A percentile compares a stretch with the other conserved stretches of the same genome.
Evolutionary conservation across 202 grass and related monocot genomes (phyloP).

Genomic region (Dendrocalamus latiflorus): DNA sequence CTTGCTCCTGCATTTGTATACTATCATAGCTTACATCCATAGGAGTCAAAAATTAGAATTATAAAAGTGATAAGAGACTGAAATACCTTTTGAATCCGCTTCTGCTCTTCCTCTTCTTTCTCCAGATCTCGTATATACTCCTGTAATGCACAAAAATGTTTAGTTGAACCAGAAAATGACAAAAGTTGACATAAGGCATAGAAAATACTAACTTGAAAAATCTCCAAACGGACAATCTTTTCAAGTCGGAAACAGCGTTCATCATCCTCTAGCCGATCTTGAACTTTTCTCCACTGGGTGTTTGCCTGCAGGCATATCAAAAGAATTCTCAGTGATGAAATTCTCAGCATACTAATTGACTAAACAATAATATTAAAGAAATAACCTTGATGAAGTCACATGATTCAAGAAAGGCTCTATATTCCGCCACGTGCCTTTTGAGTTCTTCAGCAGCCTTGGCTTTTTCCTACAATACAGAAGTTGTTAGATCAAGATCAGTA

Average conservation of each 20-base stretch:
- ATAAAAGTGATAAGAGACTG: constrained; percentile 3
- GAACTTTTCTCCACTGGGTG: constrained; percentile 92
- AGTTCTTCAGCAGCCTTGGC: constrained; percentile 75
- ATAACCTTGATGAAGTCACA: constrained; percentile 97
- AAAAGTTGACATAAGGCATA: constrained; percentile 1
- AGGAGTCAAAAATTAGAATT: neutral
- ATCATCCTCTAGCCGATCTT: constrained; percentile 90
- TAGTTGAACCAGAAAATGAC: constrained; percentile 20
- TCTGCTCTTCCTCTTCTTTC: constrained; percentile 93
- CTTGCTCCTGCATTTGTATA: constrained; percentile 45
- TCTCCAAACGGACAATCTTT: constrained; percentile 76
- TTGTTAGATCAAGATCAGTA: constrained; percentile 11
- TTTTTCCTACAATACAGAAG: constrained; percentile 62
- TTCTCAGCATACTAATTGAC: neutral
- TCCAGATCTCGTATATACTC: constrained; percentile 84
- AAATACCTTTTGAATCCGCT: constrained; percentile 68
- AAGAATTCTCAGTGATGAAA: constrained; percentile 2
- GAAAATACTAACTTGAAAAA: constrained; percentile 83
- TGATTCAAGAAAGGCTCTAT: constrained; percentile 82
- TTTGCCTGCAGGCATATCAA: constrained; percentile 42
- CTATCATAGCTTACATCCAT: neutral
- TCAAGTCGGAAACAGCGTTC: constrained; percentile 81
- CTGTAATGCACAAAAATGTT: constrained; percentile 46
- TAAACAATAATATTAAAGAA: constrained; percentile 8
- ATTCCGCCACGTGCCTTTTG: constrained; percentile 70